These are phyloP conservation scores for Calycina marina DNA, from an alignment of 2,329 filamentous ascomycete genomes.

Conservation along the genomic window DNA sequence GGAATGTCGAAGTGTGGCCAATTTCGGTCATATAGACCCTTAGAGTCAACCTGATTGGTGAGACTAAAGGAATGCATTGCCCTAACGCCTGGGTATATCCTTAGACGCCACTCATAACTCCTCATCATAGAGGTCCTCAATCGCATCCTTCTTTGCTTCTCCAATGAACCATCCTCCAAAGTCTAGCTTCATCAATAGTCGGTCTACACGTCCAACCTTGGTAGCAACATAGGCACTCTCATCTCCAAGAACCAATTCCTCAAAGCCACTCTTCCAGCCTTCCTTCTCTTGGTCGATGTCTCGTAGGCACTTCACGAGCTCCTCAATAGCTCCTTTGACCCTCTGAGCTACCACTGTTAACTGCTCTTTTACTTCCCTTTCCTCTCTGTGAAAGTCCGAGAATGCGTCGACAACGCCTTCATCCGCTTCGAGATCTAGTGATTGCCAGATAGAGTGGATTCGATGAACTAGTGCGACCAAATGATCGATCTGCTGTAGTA, in stretches of 20 bases:
- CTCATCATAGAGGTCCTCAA: neutral
- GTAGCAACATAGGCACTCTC: constrained; percentile 49
- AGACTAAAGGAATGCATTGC: no score
- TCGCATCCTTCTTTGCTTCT: neutral
- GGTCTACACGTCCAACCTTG: constrained; percentile 66
- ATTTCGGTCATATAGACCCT: no score
- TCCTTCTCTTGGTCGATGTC: constrained; percentile 34
- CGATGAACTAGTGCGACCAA: constrained; percentile 65
- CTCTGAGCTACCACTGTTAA: constrained; percentile 47
- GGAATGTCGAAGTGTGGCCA: no score
- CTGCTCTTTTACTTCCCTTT: constrained; percentile 49
- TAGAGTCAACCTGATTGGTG: no score
- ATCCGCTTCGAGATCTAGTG: constrained; percentile 68
- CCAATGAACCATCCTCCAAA: constrained; percentile 24
- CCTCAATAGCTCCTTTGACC: constrained; percentile 53
- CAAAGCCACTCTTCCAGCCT: constrained; percentile 23
- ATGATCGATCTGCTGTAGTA: constrained; percentile 65
- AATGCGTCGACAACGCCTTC: constrained; percentile 68
- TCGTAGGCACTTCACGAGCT: constrained; percentile 38
- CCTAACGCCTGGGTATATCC: neutral
- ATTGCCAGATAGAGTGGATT: constrained; percentile 61
- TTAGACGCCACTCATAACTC: neutral
- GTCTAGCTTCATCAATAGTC: constrained; percentile 83
- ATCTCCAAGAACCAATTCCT: constrained; percentile 24
- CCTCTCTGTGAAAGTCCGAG: constrained; percentile 57